Conservation (phyloP, 2,329 filamentous ascomycete genomes). For the Zymoseptoria pseudotritici region DNA sequence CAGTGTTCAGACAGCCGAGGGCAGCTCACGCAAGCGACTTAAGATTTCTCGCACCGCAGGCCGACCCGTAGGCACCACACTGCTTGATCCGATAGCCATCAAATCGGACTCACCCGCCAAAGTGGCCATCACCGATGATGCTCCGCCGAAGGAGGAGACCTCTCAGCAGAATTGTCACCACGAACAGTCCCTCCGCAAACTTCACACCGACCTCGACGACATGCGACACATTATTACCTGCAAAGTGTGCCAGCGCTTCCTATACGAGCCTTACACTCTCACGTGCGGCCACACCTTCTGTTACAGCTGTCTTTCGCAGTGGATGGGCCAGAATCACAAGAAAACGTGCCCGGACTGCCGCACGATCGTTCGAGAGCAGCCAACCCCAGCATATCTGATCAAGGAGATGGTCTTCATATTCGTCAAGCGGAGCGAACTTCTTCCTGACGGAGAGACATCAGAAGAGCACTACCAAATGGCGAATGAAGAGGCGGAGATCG, state of each 20-base stretch:
- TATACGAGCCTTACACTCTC: constrained; percentile 64
- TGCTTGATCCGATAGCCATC: constrained; percentile 3
- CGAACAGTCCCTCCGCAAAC: constrained; percentile 18
- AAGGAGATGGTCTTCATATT: constrained; percentile 59
- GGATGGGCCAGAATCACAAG: constrained; percentile 53
- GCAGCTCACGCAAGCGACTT: constrained; percentile 19
- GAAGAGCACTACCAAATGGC: constrained; percentile 53
- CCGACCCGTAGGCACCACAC: constrained; percentile 9
- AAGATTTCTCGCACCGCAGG: constrained; percentile 15
- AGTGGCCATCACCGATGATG: not conserved
- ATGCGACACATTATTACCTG: constrained; percentile 57
- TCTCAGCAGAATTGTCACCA: constrained; percentile 14
- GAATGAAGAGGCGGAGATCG: constrained; percentile 51
- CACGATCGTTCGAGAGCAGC: constrained; percentile 49
- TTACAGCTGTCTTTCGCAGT: constrained; percentile 44
- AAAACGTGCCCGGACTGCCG: constrained; percentile 65
- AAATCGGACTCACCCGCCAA: not conserved
- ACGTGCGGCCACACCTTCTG: constrained; percentile 66
- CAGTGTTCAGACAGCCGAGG: constrained; percentile 9
- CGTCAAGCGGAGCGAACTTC: constrained; percentile 50
- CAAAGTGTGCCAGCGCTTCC: constrained; percentile 59
- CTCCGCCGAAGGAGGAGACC: not conserved
- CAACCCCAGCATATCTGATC: constrained; percentile 59
- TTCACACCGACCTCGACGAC: constrained; percentile 49
- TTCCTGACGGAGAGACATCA: constrained; percentile 56